Evolutionary conservation across 2,329 filamentous ascomycete species (phyloP).

Genomic region (Fusarium palustre): DNA sequence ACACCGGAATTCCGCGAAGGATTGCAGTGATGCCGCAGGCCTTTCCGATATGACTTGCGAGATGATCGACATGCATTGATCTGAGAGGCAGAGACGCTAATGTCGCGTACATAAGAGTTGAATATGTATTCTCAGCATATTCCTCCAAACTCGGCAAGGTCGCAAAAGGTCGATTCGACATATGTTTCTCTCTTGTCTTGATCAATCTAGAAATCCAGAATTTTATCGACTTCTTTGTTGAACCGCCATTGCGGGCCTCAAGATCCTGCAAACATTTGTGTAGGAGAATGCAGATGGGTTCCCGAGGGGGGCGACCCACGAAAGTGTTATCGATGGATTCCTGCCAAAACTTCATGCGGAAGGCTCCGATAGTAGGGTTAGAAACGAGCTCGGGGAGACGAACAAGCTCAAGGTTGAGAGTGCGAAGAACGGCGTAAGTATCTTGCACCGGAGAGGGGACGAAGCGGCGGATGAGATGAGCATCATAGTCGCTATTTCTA

Average conservation of each 20-base stretch:
- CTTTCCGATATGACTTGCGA: slow-evolving; percentile 95
- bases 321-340: slow-evolving; percentile 85
- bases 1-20: slow-evolving; percentile 85
- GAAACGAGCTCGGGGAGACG: slow-evolving; percentile 91
- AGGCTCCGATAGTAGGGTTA: slow-evolving; percentile 83
- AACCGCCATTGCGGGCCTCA: slow-evolving; percentile 56
- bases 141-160: slow-evolving; percentile 80
- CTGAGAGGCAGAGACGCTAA: slow-evolving; percentile 82
- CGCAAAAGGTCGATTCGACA: slow-evolving; percentile 85
- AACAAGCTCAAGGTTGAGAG: slow-evolving; percentile 92
- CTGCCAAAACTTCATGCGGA: slow-evolving; percentile 96
- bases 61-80: slow-evolving; percentile 88
- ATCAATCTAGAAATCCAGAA: slow-evolving; percentile 84
- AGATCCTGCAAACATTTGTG: slow-evolving; percentile 76
- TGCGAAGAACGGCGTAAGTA: slow-evolving; percentile 89
- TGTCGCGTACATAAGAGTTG: slow-evolving; percentile 89
- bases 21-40: slow-evolving; percentile 89
- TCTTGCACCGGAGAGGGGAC: slow-evolving; percentile 79
- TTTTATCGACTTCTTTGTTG: slow-evolving; percentile 66
- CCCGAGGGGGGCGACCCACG: slow-evolving; percentile 81
- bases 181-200: slow-evolving; percentile 81
- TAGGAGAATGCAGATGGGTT: slow-evolving; percentile 89
- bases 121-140: slow-evolving; percentile 95
- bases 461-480: slow-evolving; percentile 87
- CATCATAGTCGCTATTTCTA: slow-evolving; percentile 89